Evolutionary conservation across 805 yeast species (phyloP).

Genomic region (Myxozyma geophila): DNA sequence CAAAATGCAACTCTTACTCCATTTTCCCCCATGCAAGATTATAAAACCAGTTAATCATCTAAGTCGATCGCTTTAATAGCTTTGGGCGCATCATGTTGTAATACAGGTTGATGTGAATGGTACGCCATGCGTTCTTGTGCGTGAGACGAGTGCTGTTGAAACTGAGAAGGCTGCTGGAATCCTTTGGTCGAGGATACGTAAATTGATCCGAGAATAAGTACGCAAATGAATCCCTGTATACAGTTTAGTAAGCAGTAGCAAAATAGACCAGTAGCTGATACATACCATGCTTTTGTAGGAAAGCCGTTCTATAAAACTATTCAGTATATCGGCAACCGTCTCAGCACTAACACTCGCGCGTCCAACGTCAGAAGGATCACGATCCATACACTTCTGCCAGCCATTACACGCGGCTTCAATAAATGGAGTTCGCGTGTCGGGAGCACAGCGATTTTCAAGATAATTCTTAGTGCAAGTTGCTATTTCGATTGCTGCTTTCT

Average conservation of each 20-base stretch:
- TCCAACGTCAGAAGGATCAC: conserved; percentile 70
- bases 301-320: conserved; percentile 73
- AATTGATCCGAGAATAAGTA: conserved; percentile 57
- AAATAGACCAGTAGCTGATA: conserved; percentile 38
- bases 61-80: conserved; percentile 3
- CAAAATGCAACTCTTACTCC: not conserved
- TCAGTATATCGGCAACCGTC: conserved; percentile 79
- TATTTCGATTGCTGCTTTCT: conserved; percentile 66
- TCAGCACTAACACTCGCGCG: conserved; percentile 77
- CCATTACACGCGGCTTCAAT: conserved; percentile 67
- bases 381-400: conserved; percentile 83
- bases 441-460: conserved; percentile 67
- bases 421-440: conserved; percentile 72
- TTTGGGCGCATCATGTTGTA: not conserved
- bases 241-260: not conserved
- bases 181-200: conserved; percentile 47
- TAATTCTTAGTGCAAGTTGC: conserved; percentile 72
- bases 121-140: conserved; percentile 7
- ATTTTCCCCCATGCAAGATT: not conserved
- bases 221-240: conserved; percentile 46
- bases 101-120: not conserved
- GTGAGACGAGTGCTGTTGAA: not conserved
- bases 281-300: conserved; percentile 64
- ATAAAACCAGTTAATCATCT: not conserved
- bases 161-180: conserved; percentile 9